Conservation (phyloP, 768 basidiomycete genomes). For the Piloderma croceum region DNA sequence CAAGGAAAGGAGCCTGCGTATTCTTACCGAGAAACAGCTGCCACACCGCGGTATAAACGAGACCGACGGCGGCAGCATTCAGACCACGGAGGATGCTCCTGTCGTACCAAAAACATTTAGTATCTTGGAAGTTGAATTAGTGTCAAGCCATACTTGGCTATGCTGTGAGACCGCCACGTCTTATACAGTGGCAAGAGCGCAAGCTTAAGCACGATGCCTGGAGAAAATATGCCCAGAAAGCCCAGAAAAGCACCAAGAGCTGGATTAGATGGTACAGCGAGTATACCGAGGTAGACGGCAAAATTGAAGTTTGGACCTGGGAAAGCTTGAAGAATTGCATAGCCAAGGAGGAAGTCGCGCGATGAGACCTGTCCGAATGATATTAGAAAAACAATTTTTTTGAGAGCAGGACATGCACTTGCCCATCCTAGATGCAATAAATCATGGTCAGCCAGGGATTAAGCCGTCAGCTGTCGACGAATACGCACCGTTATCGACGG, state of each 20-base stretch:
- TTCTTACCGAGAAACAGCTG: conserved; percentile 35
- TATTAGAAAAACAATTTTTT: too few relatives aligned
- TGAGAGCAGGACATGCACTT: too few relatives aligned
- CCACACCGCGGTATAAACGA: conserved; percentile 39
- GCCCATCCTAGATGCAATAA: too few relatives aligned
- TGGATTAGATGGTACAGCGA: conserved; percentile 28
- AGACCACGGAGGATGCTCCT: conserved; percentile 32
- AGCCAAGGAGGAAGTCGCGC: conserved; percentile 49
- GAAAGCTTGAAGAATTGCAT: conserved; percentile 44
- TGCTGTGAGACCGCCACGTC: conserved; percentile 1
- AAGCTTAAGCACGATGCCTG: conserved; percentile 30
- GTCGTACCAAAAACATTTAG: too few relatives aligned
- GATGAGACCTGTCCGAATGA: conserved; percentile 52
- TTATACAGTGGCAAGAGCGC: neutral
- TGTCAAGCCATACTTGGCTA: too few relatives aligned
- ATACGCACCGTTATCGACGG: conserved; percentile 42
- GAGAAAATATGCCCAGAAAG: conserved; percentile 45
- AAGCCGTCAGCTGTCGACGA: too few relatives aligned
- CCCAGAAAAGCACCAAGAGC: conserved; percentile 42
- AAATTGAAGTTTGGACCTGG: conserved; percentile 57
- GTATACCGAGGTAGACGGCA: conserved; percentile 45
- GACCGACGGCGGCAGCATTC: conserved; percentile 38
- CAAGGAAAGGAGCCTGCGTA: too few relatives aligned
- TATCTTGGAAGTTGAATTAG: too few relatives aligned
- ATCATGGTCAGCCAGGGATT: too few relatives aligned